Evolutionary conservation across 2,329 filamentous ascomycete species (phyloP).

Genomic region (Dothideomycetes sp.): DNA sequence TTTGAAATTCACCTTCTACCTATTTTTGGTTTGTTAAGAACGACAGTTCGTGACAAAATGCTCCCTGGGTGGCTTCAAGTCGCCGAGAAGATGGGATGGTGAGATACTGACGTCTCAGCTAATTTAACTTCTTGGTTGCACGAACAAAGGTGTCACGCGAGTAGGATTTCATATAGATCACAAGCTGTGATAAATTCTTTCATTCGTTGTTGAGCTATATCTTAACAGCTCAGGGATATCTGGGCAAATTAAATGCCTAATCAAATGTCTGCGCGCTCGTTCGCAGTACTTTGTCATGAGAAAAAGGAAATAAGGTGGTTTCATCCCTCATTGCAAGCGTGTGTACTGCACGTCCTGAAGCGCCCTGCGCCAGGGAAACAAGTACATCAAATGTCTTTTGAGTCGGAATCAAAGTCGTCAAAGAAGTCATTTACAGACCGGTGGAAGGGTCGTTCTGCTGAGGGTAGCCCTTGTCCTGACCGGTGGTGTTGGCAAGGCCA

Average conservation of each 20-base stretch:
- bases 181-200: too few relatives aligned
- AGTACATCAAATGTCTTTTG: too few relatives aligned
- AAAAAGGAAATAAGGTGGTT: background rate
- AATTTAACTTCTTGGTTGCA: too few relatives aligned
- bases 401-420: constrained; percentile 2
- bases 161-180: too few relatives aligned
- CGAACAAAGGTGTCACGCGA: background rate
- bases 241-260: background rate
- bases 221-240: background rate
- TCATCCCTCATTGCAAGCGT: constrained; percentile 9
- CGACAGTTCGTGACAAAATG: too few relatives aligned
- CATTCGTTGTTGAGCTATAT: too few relatives aligned
- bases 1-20: too few relatives aligned
- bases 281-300: constrained; percentile 1
- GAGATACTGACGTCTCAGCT: too few relatives aligned
- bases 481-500: constrained; percentile 34
- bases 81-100: too few relatives aligned
- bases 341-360: background rate
- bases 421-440: constrained; percentile 10
- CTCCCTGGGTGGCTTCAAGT: too few relatives aligned
- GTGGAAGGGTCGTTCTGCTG: constrained; percentile 31
- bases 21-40: too few relatives aligned
- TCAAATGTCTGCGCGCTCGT: constrained; percentile 10
- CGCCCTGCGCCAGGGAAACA: constrained; percentile 7
- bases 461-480: constrained; percentile 35